Evolutionary conservation across 306 rosid species (phyloP).

Genomic region (Dryas drummondii): DNA sequence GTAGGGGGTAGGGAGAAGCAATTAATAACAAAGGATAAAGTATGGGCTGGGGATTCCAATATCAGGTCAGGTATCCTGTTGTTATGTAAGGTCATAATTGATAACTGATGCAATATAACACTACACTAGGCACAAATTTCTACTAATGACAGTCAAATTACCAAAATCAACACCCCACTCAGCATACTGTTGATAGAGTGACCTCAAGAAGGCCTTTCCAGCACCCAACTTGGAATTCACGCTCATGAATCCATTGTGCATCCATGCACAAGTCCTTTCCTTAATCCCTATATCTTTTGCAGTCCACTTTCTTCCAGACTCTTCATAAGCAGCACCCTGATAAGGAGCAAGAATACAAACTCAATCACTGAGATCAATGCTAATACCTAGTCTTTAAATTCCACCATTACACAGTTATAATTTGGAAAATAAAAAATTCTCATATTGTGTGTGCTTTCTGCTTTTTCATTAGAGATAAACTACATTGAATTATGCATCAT

Average conservation of each 20-base stretch:
- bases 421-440: background rate
- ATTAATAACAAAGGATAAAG: slow-evolving; percentile 17
- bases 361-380: slow-evolving; percentile 20
- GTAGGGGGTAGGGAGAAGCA: slow-evolving; percentile 29
- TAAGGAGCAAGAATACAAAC: slow-evolving; percentile 22
- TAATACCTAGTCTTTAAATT: background rate
- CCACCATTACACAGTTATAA: background rate
- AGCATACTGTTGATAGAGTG: slow-evolving; percentile 82
- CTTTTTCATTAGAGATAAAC: slow-evolving; percentile 7
- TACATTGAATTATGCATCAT: slow-evolving; percentile 1
- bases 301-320: slow-evolving; percentile 69
- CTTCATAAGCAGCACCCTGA: slow-evolving; percentile 65
- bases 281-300: slow-evolving; percentile 78
- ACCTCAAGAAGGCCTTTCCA: slow-evolving; percentile 81
- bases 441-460: background rate
- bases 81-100: background rate
- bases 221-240: slow-evolving; percentile 76
- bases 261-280: slow-evolving; percentile 83
- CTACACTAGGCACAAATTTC: slow-evolving; percentile 20
- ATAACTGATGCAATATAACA: background rate
- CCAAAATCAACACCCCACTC: slow-evolving; percentile 96
- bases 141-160: slow-evolving; percentile 35
- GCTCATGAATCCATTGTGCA: slow-evolving; percentile 91
- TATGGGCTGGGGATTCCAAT: background rate
- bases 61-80: slow-evolving; percentile 14